phyloP scores from a whole-genome alignment of 169 alveolate species.

The Plasmodium coatneyi region DNA sequence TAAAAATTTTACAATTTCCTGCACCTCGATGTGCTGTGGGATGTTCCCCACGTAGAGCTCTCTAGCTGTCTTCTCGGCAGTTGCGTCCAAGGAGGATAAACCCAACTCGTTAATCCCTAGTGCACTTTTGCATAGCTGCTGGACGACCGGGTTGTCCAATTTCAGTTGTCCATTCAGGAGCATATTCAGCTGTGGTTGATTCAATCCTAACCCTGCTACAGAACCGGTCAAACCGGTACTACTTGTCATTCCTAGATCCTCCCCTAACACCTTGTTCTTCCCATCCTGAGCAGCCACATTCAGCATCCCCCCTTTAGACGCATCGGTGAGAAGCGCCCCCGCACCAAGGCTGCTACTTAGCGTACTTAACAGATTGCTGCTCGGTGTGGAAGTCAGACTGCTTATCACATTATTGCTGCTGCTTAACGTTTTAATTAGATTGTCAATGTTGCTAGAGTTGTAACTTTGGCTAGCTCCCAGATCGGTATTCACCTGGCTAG shows the following conservation, averaged over 20 bases:
- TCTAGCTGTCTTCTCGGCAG: conserved; percentile 81
- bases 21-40: conserved; percentile 83
- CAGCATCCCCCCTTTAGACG: neutral
- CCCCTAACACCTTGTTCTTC: neutral
- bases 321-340: neutral
- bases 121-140: conserved; percentile 22
- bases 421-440: conserved; percentile 27
- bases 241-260: neutral
- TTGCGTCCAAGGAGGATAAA: conserved; percentile 37
- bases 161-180: conserved; percentile 25
- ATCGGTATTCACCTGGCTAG: neutral
- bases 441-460: conserved; percentile 20
- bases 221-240: neutral
- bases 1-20: conserved; percentile 83
- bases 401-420: neutral
- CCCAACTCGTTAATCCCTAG: conserved; percentile 10
- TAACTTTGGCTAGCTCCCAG: neutral
- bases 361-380: conserved; percentile 4
- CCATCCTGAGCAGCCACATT: neutral
- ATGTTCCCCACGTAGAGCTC: conserved; percentile 88
- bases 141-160: conserved; percentile 8
- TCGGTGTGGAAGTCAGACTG: neutral
- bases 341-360: neutral
- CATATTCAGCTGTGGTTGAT: conserved; percentile 15
- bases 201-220: neutral